phyloP scores from a whole-genome alignment of 805 yeast genomes.

The Schwanniomyces polymorphus region DNA sequence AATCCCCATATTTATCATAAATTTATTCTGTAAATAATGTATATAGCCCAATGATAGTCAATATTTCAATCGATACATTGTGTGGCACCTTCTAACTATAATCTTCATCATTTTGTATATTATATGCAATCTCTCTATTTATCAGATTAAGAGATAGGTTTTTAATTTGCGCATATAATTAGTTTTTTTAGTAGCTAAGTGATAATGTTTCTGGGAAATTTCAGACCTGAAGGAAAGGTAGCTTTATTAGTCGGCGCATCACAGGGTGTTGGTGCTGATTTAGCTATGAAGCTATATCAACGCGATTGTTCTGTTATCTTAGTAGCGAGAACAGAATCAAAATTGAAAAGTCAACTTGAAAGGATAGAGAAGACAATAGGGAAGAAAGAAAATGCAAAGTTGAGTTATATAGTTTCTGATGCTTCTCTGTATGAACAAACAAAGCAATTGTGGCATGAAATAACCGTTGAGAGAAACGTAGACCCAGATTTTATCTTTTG shows the following conservation, averaged over 20 bases:
- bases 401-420: constrained; percentile 59
- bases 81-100: background rate
- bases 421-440: constrained; percentile 56
- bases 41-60: background rate
- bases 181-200: background rate
- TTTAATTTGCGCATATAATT: background rate
- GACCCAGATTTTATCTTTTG: constrained; percentile 76
- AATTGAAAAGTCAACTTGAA: constrained; percentile 50
- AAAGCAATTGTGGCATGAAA: constrained; percentile 39
- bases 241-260: constrained; percentile 91
- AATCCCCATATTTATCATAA: constrained; percentile 26
- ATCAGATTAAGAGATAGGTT: no score
- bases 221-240: constrained; percentile 45
- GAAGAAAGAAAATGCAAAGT: constrained; percentile 21
- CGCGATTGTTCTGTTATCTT: constrained; percentile 65
- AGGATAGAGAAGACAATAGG: constrained; percentile 34
- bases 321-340: constrained; percentile 73
- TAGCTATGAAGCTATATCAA: constrained; percentile 59
- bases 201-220: constrained; percentile 12
- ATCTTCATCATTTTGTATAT: background rate
- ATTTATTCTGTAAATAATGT: background rate
- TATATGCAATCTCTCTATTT: no score
- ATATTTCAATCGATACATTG: background rate
- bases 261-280: constrained; percentile 85
- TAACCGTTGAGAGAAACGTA: constrained; percentile 16